Evolutionary conservation across 495 filamentous ascomycete species (phyloP).

Genomic region (Penicillium pancosmium): DNA sequence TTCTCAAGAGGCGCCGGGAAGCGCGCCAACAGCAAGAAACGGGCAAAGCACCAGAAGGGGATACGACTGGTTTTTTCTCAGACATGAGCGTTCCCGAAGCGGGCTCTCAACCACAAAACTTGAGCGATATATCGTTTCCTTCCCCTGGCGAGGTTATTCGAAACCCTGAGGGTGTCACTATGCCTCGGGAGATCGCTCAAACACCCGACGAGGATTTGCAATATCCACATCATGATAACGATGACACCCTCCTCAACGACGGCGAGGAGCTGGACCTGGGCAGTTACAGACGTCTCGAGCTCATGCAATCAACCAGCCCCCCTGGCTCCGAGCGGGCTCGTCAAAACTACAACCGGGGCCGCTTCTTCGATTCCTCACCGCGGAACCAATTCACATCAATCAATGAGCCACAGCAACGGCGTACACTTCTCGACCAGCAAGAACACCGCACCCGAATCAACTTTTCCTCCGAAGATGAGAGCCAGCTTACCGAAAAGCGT

Average conservation of each 20-base stretch:
- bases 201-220: neutral
- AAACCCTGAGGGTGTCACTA: neutral
- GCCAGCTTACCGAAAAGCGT: neutral
- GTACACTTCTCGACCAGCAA: constrained; percentile 5
- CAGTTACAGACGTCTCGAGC: neutral
- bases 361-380: constrained; percentile 16
- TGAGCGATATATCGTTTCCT: neutral
- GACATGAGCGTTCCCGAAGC: too few species aligned
- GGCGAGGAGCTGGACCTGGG: constrained; percentile 19
- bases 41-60: neutral
- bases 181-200: neutral
- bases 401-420: constrained; percentile 12
- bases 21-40: constrained; percentile 21
- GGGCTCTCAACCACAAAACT: neutral
- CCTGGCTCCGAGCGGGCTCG: constrained; percentile 24
- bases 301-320: constrained; percentile 24
- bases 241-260: constrained; percentile 15
- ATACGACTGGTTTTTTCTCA: neutral
- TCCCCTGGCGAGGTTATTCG: neutral
- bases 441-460: neutral
- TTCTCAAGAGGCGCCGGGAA: constrained; percentile 1
- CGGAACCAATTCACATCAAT: neutral
- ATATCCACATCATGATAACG: constrained; percentile 10
- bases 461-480: neutral
- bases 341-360: constrained; percentile 18